A percentile compares a stretch with the other conserved stretches of the same genome.
Conservation (phyloP, 2,329 filamentous ascomycete genomes). For the Lachnellula hyalina region DNA sequence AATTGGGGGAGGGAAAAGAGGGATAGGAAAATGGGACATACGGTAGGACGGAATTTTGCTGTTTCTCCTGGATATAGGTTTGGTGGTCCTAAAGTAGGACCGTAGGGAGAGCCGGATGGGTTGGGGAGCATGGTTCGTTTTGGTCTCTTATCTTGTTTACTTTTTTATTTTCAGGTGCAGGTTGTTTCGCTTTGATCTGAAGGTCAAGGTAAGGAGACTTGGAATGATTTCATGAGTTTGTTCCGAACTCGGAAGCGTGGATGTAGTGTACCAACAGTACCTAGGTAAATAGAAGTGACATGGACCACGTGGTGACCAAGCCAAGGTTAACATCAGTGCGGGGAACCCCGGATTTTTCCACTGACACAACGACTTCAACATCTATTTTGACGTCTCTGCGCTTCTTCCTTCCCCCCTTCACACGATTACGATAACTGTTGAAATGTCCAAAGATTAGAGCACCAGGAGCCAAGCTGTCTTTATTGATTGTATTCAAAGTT, state of each 20-base stretch:
- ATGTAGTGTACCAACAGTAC: too few species aligned
- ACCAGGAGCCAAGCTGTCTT: too few species aligned
- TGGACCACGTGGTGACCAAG: not conserved
- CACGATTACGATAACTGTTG: too few species aligned
- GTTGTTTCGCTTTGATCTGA: not conserved
- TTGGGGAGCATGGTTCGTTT: constrained; percentile 2
- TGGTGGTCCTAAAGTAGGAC: constrained; percentile 3
- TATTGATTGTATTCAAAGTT: not conserved
- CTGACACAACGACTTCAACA: not conserved
- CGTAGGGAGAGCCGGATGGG: constrained; percentile 2
- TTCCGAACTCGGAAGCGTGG: not conserved
- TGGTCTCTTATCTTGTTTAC: not conserved
- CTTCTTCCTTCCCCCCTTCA: not conserved
- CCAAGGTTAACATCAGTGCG: not conserved
- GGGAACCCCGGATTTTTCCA: not conserved
- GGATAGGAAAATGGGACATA: not conserved
- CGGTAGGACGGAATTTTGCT: constrained; percentile 8
- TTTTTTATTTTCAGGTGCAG: not conserved
- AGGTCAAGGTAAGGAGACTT: not conserved
- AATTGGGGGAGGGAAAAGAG: not conserved
- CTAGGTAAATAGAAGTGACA: not conserved
- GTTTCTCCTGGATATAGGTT: constrained; percentile 5
- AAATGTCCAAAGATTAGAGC: too few species aligned
- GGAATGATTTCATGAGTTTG: not conserved
- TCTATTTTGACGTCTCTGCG: not conserved